Base-by-base conservation (phyloP, 129 eudicot species). In the Apium graveolens region DNA sequence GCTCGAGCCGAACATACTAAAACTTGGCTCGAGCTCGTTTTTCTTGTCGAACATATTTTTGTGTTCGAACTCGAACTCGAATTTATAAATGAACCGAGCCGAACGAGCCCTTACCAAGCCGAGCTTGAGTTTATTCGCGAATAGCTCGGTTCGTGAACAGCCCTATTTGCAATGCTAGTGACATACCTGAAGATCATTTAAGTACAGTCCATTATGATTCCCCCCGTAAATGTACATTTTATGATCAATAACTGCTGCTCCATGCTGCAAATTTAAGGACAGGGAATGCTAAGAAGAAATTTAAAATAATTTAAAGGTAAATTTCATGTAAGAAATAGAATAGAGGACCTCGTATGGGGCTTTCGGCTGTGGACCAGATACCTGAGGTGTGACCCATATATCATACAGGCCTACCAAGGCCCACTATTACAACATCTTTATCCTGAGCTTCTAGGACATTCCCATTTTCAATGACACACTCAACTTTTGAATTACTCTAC, bases 161-260 rank as follows among this genome's bases (percentile, higher is more conserved):
- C n/a, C n/a, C n/a, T n/a, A 66, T 31, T n/a, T n/a, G n/a, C n/a
- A n/a, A 31, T 66, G 72, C 37, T 31, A 31, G 10, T 31, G 10
- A 32, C 85, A 78, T 84, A 94, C 98, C 98, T 96, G 99, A 80
- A 96, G 97, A 86, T 96, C 99, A 84, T 82, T 96, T 81, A 96
- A 83, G 89, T 96, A 96, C 78, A 97, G 99, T 34, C 99, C 99
- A 85, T 96, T 96, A 81, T 96, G 97, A 86, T 90, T 96, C 80
- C 99, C 99, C 44, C 99, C 99, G 84, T 86, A 92, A 82, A 96
- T 73, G 81, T 96, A 90, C 99, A 96, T 92, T 81, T 92, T 92
- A 82, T 96, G 92, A 69, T 92, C 96, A 73, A 96, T 78, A 78
- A 96, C 97, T 80, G 97, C 97, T 79, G 99, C 97, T 79, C 95